Evolutionary conservation across 2,329 filamentous ascomycete species (phyloP).

Genomic region (Ophiostoma fasciatum): DNA sequence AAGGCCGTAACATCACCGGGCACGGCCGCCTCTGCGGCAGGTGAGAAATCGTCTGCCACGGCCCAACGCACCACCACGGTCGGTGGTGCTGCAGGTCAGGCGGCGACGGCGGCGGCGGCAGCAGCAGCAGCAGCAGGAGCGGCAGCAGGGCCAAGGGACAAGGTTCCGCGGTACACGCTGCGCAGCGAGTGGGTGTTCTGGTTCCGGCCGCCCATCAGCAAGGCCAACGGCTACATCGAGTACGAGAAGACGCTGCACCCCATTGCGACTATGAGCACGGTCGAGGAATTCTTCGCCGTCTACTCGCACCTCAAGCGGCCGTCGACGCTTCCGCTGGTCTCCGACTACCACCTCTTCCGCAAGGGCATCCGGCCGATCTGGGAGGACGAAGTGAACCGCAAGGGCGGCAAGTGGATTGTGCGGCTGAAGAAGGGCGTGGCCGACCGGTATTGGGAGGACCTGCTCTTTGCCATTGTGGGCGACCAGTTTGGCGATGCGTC

Average conservation of each 20-base stretch:
- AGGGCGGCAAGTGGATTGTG: slow-evolving; percentile 94
- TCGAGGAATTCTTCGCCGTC: slow-evolving; percentile 81
- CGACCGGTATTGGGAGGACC: slow-evolving; percentile 93
- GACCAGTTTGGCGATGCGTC: slow-evolving; percentile 87
- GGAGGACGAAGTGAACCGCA: slow-evolving; percentile 96
- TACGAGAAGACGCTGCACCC: slow-evolving; percentile 94
- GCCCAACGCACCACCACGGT: slow-evolving; percentile 22
- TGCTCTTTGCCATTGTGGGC: slow-evolving; percentile 78
- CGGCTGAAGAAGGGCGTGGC: slow-evolving; percentile 93
- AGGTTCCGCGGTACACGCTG: slow-evolving; percentile 37
- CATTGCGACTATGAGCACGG: slow-evolving; percentile 66
- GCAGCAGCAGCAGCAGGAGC: slow-evolving; percentile 14
- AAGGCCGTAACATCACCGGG: slow-evolving; percentile 28
- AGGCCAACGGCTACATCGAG: slow-evolving; percentile 73
- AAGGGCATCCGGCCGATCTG: slow-evolving; percentile 92
- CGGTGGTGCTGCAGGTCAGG: slow-evolving; percentile 23
- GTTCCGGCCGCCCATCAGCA: slow-evolving; percentile 92
- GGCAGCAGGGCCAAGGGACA: background rate
- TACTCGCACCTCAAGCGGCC: slow-evolving; percentile 84
- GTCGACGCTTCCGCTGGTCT: slow-evolving; percentile 75
- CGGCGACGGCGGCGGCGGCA: no score
- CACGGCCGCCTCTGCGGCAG: slow-evolving; percentile 23
- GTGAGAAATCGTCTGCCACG: slow-evolving; percentile 48
- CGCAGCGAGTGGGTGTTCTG: slow-evolving; percentile 91
- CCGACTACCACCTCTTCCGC: slow-evolving; percentile 97